Evolutionary conservation across 352 stramenopile genomes (phyloP), one percentile per base, ranked within the genome.

Genomic region (Phytophthora nicotianae): DNA sequence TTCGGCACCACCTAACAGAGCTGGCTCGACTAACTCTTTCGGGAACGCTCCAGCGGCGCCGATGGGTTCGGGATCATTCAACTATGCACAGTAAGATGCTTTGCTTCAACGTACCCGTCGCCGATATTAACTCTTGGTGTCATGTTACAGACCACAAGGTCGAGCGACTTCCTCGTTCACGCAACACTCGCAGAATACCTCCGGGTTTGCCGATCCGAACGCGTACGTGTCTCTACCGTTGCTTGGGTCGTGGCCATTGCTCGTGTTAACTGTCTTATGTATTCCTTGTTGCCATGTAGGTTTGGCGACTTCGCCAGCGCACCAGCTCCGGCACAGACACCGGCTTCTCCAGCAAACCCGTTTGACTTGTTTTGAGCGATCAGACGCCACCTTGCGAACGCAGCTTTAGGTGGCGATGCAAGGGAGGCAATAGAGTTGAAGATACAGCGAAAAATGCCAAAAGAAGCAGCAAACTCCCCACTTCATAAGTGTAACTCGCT

Each of bases 341-440:
- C 64, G 5, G 66, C 74, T 16, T 66, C 75, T 38, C 58, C 83
- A 24, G 75, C 83, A 32, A 94, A 94, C 57, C 86, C 83, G 48
- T 92, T 94, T 68, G 86, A 94, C 64, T 83, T 94, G 79, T 91
- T 94, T 69, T 94, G 63, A 86, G 67, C 37, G 55, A 61, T 48
- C n/a, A 41, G 24, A 17, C 17, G n/a, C 20, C 33, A 40, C 33
- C 45, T 53, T 19, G 40, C 43, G 45, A 57, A 56, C 17, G 61
- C 19, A 76, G 19, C 40, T 62, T 54, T 21, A 51, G 17, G 35
- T 58, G 32, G 23, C 47, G 50, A 37, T 55, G 58, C 53, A 61
- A 21, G 55, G 53, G 19, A 40, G 46, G 40, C 53, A 65, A 73
- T 76, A 74, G 64, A 76, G 64, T 65, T 73, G 55, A 63, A 53